Base-by-base conservation (phyloP, 306 rosid genomes). In the Crataegus laevigata region DNA sequence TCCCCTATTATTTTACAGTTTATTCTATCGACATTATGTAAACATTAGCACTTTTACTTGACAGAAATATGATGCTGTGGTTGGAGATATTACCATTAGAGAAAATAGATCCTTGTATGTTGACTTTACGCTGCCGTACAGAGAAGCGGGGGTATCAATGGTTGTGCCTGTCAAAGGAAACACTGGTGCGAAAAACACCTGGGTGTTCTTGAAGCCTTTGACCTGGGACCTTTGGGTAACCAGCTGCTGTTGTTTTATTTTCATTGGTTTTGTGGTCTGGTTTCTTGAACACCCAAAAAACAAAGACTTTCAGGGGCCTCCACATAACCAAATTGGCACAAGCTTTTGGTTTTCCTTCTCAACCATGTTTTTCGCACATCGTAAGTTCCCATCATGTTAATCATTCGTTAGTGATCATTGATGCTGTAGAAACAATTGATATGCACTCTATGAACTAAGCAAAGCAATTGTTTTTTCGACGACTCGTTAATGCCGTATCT, bases 271-370 rank as follows among this genome's bases (percentile, higher is more conserved):
- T 36, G 89, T 88, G 5, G 89, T 92, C 13, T 92, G 93, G 89
- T 59, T 85, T 60, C 87, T 89, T 26, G 93, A 92, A 73, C 96
- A 88, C 30, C 29, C 88, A 60, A 80, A 85, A 25, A 92, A 92
- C 66, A 73, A 82, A 0, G 71, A 82, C 10, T 89, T 92, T 47
- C 83, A 89, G 0, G 97, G 97, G 1, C 84, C 90, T 25, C 83
- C 66, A 0, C 76, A 69, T 0, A 72, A 88, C 60, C 90, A 89
- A 42, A 80, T 92, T 68, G 89, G 93, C 36, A 90, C 93, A 8
- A 84, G 88, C 66, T 63, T 89, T 6, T 88, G 91, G 91, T 92
- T 83, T 45, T 85, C 93, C 4, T 88, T 91, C 81, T 91, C 97
- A 15, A 87, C 79, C 77, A 77, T 91, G 88, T 90, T 91, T 40